Percentiles rank a stretch among this genome's conserved stretches.
phyloP scores from a whole-genome alignment of 225 moss, liverwort and hornwort genomes.

The Neckera pumila region DNA sequence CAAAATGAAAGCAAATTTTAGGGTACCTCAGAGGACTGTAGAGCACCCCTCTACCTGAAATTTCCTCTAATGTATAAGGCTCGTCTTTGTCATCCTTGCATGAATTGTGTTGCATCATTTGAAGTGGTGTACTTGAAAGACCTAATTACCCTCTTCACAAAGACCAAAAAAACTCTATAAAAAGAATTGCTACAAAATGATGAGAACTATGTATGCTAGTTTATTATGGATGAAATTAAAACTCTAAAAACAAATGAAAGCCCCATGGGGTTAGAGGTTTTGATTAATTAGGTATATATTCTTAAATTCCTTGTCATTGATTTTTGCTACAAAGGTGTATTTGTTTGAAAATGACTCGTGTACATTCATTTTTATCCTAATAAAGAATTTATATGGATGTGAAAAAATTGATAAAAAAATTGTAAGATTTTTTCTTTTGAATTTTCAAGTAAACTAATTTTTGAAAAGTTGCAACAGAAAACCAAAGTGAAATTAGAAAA shows the following conservation, averaged over 20 bases:
- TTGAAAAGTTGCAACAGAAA: background rate
- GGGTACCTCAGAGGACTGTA: too few relatives aligned
- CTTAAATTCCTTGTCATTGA: background rate
- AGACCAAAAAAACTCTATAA: too few relatives aligned
- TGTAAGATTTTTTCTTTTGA: background rate
- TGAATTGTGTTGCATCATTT: background rate
- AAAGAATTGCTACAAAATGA: background rate
- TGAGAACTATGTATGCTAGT: background rate
- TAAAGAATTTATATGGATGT: background rate
- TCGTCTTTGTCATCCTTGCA: background rate
- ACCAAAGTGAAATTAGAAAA: background rate
- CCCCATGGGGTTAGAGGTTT: accelerated
- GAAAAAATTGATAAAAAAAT: background rate
- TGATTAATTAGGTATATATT: background rate
- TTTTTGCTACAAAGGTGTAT: background rate
- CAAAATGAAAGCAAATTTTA: too few relatives aligned
- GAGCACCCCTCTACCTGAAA: too few relatives aligned
- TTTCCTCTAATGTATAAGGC: too few relatives aligned
- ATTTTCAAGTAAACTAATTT: background rate
- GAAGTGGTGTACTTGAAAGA: background rate
- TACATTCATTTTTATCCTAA: background rate
- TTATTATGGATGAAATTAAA: background rate
- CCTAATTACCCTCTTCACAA: too few relatives aligned
- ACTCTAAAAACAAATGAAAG: background rate
- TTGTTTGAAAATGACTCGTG: background rate